These are phyloP conservation scores for Cudoniella acicularis DNA, from an alignment of 495 filamentous ascomycete species.

Conservation along the genomic window DNA sequence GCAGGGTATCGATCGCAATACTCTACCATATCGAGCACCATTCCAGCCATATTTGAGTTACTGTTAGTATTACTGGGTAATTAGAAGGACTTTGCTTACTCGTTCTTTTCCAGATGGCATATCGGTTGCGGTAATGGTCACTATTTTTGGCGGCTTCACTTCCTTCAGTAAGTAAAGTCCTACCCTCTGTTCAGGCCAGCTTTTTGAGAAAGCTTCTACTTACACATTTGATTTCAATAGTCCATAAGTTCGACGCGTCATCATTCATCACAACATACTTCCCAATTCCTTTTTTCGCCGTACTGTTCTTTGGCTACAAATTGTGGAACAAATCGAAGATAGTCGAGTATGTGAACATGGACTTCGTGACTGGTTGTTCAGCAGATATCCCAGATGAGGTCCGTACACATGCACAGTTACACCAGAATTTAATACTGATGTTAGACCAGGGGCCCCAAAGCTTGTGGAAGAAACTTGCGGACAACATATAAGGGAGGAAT, in stretches of 20 bases:
- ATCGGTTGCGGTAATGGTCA: neutral
- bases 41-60: conserved; percentile 50
- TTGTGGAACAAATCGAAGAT: neutral
- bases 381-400: neutral
- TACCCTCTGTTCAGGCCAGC: too few species aligned
- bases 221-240: neutral
- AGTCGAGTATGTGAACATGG: neutral
- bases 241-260: neutral
- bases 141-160: neutral
- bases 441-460: too few species aligned
- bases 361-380: neutral
- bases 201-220: neutral
- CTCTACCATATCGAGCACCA: conserved; percentile 53
- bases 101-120: neutral
- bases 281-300: neutral
- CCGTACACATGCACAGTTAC: too few species aligned
- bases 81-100: neutral
- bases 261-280: neutral
- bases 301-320: neutral
- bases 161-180: neutral
- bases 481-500: neutral
- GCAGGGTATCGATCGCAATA: conserved; percentile 48
- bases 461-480: neutral
- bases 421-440: too few species aligned
- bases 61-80: neutral